Evolutionary conservation across 2,329 filamentous ascomycete species (phyloP), one percentile per base, ranked within the genome.

Genomic region (Stachybotrys chartarum): DNA sequence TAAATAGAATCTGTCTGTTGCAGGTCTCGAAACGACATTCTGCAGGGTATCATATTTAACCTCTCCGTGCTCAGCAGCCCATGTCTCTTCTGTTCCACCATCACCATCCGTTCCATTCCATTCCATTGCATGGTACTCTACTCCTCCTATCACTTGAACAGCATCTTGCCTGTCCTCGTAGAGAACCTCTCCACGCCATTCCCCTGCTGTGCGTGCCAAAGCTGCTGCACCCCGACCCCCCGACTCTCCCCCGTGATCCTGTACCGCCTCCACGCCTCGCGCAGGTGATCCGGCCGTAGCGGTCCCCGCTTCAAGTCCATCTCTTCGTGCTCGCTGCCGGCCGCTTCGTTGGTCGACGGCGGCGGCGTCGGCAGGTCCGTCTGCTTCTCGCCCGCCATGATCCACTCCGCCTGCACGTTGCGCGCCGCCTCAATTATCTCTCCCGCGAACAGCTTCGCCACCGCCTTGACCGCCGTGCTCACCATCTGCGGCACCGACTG

Each of bases 371-470:
- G 73, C 2, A 80, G 64, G 8, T 82, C 81, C 10, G 75, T 77
- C 61, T 86, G 83, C 55, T 77, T 76, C 67, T 86, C 84, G 57
- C 76, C 79, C 6, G 80, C 78, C 1, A 77, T 75, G 35, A 86
- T 75, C 87, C 86, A 90, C 70, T 92, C 86, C 57, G 78, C 78
- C 66, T 91, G 88, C 11, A 91, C 81, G 48, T 81, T 79, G 53
- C 87, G 80, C 10, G 89, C 88, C 51, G 79, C 75, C 67, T 91
- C 88, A 59, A 92, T 86, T 51, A 93, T 78, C 59, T 91, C 86
- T 53, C 87, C 88, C 5, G 88, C 81, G 67, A 90, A 91, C 58
- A 90, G 78, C 70, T 93, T 93, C 51, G 86, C 84, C 18, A 90
- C 87, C 0, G 86, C 84, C 51, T 85, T 86, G 65, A 92, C 86